phyloP scores from a whole-genome alignment of 2,329 filamentous ascomycete genomes.

The Teratosphaeria nubilosa region DNA sequence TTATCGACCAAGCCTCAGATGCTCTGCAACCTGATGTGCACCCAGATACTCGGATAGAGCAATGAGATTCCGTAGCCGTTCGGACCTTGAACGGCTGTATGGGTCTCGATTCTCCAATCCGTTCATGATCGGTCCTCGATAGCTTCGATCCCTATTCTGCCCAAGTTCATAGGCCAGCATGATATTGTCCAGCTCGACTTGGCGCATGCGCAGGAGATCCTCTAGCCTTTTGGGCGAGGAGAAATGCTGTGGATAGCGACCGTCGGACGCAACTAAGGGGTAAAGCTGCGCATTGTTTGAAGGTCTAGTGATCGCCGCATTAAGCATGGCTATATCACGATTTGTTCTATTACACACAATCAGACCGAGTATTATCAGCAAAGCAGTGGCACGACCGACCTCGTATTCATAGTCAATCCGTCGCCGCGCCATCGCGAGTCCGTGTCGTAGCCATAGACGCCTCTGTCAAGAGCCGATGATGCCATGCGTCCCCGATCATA shows the following conservation, averaged over 20 bases:
- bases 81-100: background rate
- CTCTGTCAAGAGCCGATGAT: slow-evolving; percentile 1
- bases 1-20: slow-evolving; percentile 3
- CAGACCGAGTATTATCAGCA: background rate
- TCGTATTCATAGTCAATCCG: slow-evolving; percentile 5
- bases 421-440: slow-evolving; percentile 2
- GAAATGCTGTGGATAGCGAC: slow-evolving; percentile 25
- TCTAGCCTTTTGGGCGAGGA: slow-evolving; percentile 13
- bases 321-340: slow-evolving; percentile 16
- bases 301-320: slow-evolving; percentile 16
- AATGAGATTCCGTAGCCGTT: slow-evolving; percentile 7
- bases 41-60: slow-evolving; percentile 14
- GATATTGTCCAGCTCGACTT: slow-evolving; percentile 21
- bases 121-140: slow-evolving; percentile 2
- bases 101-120: slow-evolving; percentile 1
- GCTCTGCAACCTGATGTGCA: slow-evolving; percentile 10
- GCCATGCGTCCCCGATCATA: background rate
- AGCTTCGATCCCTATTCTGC: slow-evolving; percentile 1
- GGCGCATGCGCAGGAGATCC: slow-evolving; percentile 18
- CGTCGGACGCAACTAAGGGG: slow-evolving; percentile 23
- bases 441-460: slow-evolving; percentile 1
- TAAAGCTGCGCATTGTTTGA: slow-evolving; percentile 21
- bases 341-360: slow-evolving; percentile 10
- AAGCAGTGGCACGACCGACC: slow-evolving; percentile 1
- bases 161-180: slow-evolving; percentile 20